These are phyloP conservation scores for Hymenochaete sp. DNA, from an alignment of 1,284 basidiomycete species.

Conservation along the genomic window DNA sequence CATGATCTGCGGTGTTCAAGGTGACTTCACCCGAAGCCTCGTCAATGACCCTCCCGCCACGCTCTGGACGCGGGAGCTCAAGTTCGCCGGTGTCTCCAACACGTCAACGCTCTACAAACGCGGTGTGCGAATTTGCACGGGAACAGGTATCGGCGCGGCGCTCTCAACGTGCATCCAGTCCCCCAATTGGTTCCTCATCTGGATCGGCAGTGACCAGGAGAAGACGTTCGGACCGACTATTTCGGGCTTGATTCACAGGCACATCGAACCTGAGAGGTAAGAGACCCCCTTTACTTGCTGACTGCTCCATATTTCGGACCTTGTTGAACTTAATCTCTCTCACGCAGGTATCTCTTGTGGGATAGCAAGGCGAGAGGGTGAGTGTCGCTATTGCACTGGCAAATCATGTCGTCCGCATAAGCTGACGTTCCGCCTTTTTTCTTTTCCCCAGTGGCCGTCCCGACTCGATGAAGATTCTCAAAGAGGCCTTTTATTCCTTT, in stretches of 20 bases:
- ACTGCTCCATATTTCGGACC: not conserved
- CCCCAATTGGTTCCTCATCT: conserved; percentile 58
- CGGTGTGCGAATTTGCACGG: conserved; percentile 38
- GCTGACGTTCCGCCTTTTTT: not conserved
- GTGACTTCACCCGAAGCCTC: conserved; percentile 57
- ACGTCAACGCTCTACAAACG: conserved; percentile 37
- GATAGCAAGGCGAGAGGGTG: conserved; percentile 51
- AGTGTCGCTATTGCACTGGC: not conserved
- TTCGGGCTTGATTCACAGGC: conserved; percentile 39
- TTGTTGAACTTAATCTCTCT: not conserved
- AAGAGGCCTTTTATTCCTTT: conserved; percentile 57
- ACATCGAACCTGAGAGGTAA: conserved; percentile 38
- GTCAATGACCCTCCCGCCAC: conserved; percentile 52
- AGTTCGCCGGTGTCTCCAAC: conserved; percentile 40
- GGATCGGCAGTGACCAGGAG: conserved; percentile 42
- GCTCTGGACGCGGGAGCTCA: conserved; percentile 62
- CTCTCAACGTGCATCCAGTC: conserved; percentile 42
- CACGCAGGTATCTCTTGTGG: conserved; percentile 50
- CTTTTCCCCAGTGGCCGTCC: conserved; percentile 47
- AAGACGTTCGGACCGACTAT: conserved; percentile 38
- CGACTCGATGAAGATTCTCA: conserved; percentile 67
- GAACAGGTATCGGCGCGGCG: conserved; percentile 37
- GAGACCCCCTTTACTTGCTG: not conserved
- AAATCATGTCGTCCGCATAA: not conserved
- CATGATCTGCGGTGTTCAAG: conserved; percentile 63